These are phyloP conservation scores for Acrodontium crateriforme DNA, from an alignment of 2,329 filamentous ascomycete genomes.

Conservation along the genomic window DNA sequence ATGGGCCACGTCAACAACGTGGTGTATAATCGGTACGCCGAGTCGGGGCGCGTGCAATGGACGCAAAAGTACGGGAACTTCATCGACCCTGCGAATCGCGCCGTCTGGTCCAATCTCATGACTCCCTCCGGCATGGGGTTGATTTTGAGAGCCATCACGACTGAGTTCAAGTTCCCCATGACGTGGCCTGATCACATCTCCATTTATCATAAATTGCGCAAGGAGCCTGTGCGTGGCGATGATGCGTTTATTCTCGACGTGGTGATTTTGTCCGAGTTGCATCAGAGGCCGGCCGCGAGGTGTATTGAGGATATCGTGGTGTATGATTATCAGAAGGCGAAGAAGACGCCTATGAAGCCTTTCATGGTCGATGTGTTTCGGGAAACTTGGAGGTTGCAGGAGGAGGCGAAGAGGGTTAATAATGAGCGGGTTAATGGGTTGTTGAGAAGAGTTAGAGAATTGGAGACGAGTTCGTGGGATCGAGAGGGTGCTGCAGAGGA, in stretches of 20 bases:
- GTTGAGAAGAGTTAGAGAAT: constrained; percentile 39
- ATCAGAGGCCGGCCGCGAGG: constrained; percentile 58
- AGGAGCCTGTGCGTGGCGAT: constrained; percentile 34
- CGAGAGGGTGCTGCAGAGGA: constrained; percentile 52
- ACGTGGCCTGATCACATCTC: constrained; percentile 69
- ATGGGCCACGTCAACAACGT: constrained; percentile 80
- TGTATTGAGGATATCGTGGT: constrained; percentile 66
- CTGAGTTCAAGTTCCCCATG: constrained; percentile 84
- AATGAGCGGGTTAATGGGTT: constrained; percentile 42
- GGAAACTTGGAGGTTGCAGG: constrained; percentile 47
- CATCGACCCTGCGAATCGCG: constrained; percentile 45
- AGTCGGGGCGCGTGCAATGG: constrained; percentile 70
- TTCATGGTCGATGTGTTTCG: constrained; percentile 51
- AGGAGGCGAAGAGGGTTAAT: constrained; percentile 41
- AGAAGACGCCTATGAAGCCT: constrained; percentile 42
- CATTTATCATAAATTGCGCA: constrained; percentile 64
- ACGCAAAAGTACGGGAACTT: constrained; percentile 52
- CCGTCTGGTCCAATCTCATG: constrained; percentile 56
- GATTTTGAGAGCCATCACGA: constrained; percentile 66
- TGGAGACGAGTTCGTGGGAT: constrained; percentile 68
- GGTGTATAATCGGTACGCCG: constrained; percentile 69
- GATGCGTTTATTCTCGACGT: constrained; percentile 48
- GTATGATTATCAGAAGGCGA: constrained; percentile 54
- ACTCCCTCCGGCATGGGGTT: constrained; percentile 53
- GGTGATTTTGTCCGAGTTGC: constrained; percentile 59